These are phyloP conservation scores for Thalassiosira hispida DNA, from an alignment of 352 stramenopile genomes.

Conservation along the genomic window DNA sequence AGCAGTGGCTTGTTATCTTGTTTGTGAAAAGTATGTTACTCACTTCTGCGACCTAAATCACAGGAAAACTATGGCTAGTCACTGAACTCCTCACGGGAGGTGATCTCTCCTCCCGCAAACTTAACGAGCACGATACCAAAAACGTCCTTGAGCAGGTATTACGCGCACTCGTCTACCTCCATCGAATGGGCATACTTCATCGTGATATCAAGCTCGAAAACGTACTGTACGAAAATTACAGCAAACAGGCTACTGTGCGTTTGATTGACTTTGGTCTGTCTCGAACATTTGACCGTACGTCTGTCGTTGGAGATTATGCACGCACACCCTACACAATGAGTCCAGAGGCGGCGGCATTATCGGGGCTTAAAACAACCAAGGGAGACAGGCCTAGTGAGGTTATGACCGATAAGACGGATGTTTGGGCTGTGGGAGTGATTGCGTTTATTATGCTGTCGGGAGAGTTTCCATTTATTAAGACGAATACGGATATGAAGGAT, in stretches of 20 bases:
- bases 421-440: conserved; percentile 71
- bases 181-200: conserved; percentile 56
- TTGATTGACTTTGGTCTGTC: conserved; percentile 71
- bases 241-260: conserved; percentile 41
- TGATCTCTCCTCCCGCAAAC: conserved; percentile 61
- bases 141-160: conserved; percentile 67
- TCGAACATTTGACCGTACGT: conserved; percentile 48
- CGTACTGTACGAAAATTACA: conserved; percentile 54
- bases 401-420: conserved; percentile 67
- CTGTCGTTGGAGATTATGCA: conserved; percentile 36
- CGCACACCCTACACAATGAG: conserved; percentile 57
- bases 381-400: conserved; percentile 5
- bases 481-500: conserved; percentile 50
- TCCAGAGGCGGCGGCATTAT: conserved; percentile 34
- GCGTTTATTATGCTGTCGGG: conserved; percentile 62
- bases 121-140: conserved; percentile 55
- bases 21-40: conserved; percentile 1
- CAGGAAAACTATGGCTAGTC: conserved; percentile 66
- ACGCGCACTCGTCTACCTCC: conserved; percentile 57
- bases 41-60: too few relatives aligned
- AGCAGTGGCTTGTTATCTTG: not conserved
- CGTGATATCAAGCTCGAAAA: conserved; percentile 70
- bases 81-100: conserved; percentile 67
- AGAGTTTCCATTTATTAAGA: conserved; percentile 71
- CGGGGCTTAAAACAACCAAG: not conserved